Base-by-base conservation (phyloP, 768 basidiomycete genomes). In the Strobilomyces dryophilus region DNA sequence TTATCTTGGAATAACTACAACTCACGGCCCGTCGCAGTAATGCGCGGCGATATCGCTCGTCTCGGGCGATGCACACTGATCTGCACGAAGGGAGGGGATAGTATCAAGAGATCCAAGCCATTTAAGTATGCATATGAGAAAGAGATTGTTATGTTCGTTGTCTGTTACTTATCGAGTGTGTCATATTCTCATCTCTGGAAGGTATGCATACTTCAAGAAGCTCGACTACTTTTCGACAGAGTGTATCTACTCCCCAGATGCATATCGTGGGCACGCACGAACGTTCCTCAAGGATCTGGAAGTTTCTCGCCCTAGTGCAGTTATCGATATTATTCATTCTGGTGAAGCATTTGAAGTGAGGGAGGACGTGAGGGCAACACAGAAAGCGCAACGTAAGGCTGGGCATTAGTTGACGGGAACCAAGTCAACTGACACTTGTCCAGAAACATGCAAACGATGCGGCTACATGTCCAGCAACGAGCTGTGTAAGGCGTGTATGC, bases 101-200 rank as follows among this genome's bases (percentile, higher is more conserved):
- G 93, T 1, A 98, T 98, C 68, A 92, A 85, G 68, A 82, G 97
- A 52, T 94, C 91, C 45, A 99, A 99, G 72, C 97, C 97, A n/a
- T 98, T 99, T 79, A 98, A 98, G 68, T 99, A 98, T 65, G 88
- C 93, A 0, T 98, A 98, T 63, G 97, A 99, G 75, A 99, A 99
- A 73, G 97, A 99, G 73, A 98, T 99, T 31, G 97, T 99, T 57
- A 98, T 99, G 97, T 92, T 60, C 57, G 81, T 71, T 39, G 18
- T 44, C 41, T 24, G 36, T 53, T 32, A 20, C 17, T 35, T 31
- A 27, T 14, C 45, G 52, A 39, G 41, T 47, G 26, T 49, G n/a
- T n/a, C 24, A 27, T 54, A 37, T 44, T 59, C 55, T 61, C n/a
- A 45, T 32, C 32, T 29, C 34, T 39, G 15, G 31, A 62, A 95